Evolutionary conservation across 495 filamentous ascomycete genomes (phyloP), one percentile per base, ranked within the genome.

Genomic region (Halenospora varia): DNA sequence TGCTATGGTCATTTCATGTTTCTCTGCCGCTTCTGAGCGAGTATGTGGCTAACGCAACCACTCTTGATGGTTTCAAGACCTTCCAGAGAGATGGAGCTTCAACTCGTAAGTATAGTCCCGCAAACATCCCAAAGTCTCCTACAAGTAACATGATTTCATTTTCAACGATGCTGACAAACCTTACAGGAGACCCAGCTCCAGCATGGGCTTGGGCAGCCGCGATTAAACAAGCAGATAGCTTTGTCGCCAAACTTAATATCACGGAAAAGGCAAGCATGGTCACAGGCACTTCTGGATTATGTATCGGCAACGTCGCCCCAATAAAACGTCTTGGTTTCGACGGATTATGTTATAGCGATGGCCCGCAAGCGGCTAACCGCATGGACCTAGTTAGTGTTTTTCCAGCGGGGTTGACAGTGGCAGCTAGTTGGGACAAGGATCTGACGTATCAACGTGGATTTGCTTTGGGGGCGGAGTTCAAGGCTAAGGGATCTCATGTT

Each of bases 401-500:
- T 69, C 81, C 88, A 4, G 83, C 88, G 3, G 90, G 90, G 22
- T 78, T 92, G 64, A 93, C 89, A 56, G 80, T 84, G 17, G 90
- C 89, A 10, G 89, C 90, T 25, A 88, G 89, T 1, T 96, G 80
- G 74, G 52, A 59, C 25, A 47, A 19, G 41, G 48, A 55, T 42
- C 56, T 95, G 18, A 83, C 91, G 53, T 87, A 89, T 67, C 73
- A 72, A 15, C 86, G 91, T 61, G 91, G 90, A 41, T 69, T 81
- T 58, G 88, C 87, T 13, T 87, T 96, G 78, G 91, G 88, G 20
- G 69, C 82, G 50, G 91, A 96, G 64, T 86, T 89, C 61, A 82
- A 79, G 53, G 87, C 76, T 45, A 96, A 96, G 71, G 90, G 90
- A 51, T 79, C 93, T 52, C 89, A 94, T 61, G 81, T 96, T 23